Evolutionary conservation across 148 eudicot species (phyloP).

Genomic region (Euryodendron excelsum): DNA sequence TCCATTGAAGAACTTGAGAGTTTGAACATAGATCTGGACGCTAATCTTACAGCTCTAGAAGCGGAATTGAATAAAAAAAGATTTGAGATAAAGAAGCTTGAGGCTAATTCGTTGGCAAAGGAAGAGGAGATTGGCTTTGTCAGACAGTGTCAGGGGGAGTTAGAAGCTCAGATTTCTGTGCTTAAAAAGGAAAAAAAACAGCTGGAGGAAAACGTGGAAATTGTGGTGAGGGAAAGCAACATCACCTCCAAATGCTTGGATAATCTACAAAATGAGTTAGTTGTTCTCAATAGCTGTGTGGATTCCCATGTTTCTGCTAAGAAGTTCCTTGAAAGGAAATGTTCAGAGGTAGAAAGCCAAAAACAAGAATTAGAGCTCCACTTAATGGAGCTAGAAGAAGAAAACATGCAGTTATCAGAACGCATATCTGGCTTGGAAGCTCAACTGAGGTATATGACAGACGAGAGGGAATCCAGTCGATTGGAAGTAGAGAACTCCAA

Average conservation of each 20-base stretch:
- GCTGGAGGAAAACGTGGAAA: constrained; percentile 42
- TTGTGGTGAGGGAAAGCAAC: constrained; percentile 36
- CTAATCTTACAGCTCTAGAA: constrained; percentile 9
- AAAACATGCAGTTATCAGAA: constrained; percentile 56
- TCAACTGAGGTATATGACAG: constrained; percentile 47
- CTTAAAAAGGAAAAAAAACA: constrained; percentile 33
- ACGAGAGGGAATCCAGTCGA: constrained; percentile 52
- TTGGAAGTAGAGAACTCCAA: constrained; percentile 53
- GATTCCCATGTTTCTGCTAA: constrained; percentile 51
- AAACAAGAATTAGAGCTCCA: constrained; percentile 54
- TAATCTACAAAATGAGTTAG: constrained; percentile 37
- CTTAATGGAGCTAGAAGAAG: constrained; percentile 48
- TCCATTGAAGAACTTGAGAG: constrained; percentile 20
- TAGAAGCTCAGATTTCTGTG: constrained; percentile 44
- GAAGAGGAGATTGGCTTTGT: constrained; percentile 19
- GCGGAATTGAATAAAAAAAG: constrained; percentile 18
- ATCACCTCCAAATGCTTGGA: constrained; percentile 34
- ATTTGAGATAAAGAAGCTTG: constrained; percentile 17
- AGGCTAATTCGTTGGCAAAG: constrained; percentile 8
- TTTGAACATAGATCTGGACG: constrained; percentile 16
- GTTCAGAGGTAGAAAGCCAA: constrained; percentile 46
- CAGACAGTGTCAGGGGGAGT: constrained; percentile 9
- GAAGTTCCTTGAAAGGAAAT: constrained; percentile 44
- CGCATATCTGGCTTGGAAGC: constrained; percentile 55
- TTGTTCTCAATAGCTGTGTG: constrained; percentile 33